Conservation (phyloP, 768 basidiomycete species). For the Pleurotus tuber-regium region DNA sequence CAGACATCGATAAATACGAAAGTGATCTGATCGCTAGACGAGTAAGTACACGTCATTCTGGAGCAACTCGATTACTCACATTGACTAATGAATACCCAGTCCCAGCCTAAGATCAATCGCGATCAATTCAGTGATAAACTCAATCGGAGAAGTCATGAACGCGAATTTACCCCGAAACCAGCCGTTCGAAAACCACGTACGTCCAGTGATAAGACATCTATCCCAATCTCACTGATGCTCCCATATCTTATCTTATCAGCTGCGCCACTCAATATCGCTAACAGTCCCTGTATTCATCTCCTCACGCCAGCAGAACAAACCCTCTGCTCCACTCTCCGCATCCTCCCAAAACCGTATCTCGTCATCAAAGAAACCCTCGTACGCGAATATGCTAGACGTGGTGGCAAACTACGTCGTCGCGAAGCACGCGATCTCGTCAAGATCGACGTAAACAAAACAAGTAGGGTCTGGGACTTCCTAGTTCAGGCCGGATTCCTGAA, state of each 20-base stretch:
- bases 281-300: slow-evolving; percentile 85
- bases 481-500: slow-evolving; percentile 82
- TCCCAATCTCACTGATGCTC: not conserved
- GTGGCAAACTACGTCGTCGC: slow-evolving; percentile 82
- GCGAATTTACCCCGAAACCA: slow-evolving; percentile 57
- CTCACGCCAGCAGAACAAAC: slow-evolving; percentile 85
- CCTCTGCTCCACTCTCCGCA: slow-evolving; percentile 85
- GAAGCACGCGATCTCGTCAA: slow-evolving; percentile 90
- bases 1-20: slow-evolving; percentile 93
- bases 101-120: slow-evolving; percentile 55
- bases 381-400: slow-evolving; percentile 86
- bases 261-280: slow-evolving; percentile 83
- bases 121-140: slow-evolving; percentile 22
- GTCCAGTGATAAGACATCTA: too few relatives aligned
- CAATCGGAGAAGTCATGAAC: slow-evolving; percentile 57
- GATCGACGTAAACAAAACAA: slow-evolving; percentile 92
- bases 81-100: slow-evolving; percentile 30
- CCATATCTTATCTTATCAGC: slow-evolving; percentile 26
- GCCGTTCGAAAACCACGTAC: slow-evolving; percentile 45
- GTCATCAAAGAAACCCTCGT: slow-evolving; percentile 94
- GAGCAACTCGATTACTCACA: not conserved
- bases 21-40: slow-evolving; percentile 61
- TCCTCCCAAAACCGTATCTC: slow-evolving; percentile 93
- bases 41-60: slow-evolving; percentile 45
- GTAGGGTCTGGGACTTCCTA: slow-evolving; percentile 90